Evolutionary conservation across 2,329 filamentous ascomycete genomes (phyloP), one percentile per base, ranked within the genome.

Genomic region (Rutstroemia sp.): DNA sequence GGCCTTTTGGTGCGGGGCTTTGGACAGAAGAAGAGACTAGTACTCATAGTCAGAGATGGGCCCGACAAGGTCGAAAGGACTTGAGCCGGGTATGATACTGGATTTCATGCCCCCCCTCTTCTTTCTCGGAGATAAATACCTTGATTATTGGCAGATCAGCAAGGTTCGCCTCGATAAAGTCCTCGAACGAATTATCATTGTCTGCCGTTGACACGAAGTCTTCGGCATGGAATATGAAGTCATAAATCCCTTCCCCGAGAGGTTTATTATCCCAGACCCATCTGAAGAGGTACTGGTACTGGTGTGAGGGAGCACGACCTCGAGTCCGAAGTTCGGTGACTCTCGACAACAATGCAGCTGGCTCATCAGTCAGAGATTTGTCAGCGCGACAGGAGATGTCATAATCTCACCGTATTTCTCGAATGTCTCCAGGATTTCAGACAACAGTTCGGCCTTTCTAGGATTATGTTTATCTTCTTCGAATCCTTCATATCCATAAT

Each of bases 1-100:
- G 5, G 54, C 60, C 34, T 60, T 58, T 12, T 42, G n/a, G 4
- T 25, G 27, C 12, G 59, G 57, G 9, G 23, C 52, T 7, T 52
- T 38, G n/a, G 57, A 53, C 27, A 59, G 30, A 6, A 63, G 42
- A 16, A 59, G 23, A 14, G n/a, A 44, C 59, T 61, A 34, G 30
- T 23, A 23, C 23, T 34, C 10, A 34, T 34, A 34, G 30, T 34
- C 30, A 34, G 30, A 4, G 7, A 12, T 1, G 30, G 30, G 30
- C 3, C 9, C 30, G 30, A 34, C 30, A 1, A 10, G 30, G 4
- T 14, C 3, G 30, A 34, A 34, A 34, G 10, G 3, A 14, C 12
- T 2, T 2, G 18, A 46, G 21, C n/a, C 47, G 47, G 39, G 19
- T 1, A 19, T 42, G 2, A 12, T 5, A 34, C 4, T 34, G 10